Conservation (phyloP, 208 protist species). For the Trichomonas vaginalis region DNA sequence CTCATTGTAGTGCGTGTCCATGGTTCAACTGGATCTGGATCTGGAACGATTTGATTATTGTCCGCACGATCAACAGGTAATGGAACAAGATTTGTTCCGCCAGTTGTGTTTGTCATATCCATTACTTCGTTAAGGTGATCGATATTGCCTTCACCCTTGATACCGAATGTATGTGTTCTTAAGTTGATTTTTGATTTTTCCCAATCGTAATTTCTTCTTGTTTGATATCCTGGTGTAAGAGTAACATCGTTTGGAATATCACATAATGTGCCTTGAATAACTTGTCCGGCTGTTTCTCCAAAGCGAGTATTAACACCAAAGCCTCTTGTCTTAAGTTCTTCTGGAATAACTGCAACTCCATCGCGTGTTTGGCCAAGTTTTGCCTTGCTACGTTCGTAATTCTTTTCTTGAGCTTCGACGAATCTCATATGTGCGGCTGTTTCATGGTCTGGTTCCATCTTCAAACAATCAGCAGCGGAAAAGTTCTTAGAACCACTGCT, state of each 20-base stretch:
- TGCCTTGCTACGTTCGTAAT: neutral
- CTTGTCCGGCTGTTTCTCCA: neutral
- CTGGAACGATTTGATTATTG: neutral
- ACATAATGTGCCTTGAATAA: neutral
- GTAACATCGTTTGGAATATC: neutral
- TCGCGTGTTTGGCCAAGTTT: neutral
- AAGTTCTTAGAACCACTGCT: neutral
- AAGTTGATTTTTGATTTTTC: neutral
- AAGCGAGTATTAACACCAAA: neutral
- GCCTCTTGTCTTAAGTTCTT: neutral
- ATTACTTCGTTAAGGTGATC: neutral
- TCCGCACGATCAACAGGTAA: neutral
- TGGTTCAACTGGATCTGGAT: neutral
- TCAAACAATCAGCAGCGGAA: neutral
- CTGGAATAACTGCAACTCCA: neutral
- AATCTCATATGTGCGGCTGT: neutral
- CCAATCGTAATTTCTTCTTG: neutral
- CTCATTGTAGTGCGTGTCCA: neutral
- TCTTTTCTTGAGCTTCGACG: neutral
- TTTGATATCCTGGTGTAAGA: neutral
- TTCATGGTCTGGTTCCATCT: neutral
- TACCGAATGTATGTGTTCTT: neutral
- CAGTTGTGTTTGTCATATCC: neutral
- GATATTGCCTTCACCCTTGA: neutral
- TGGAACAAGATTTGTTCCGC: neutral